These are phyloP conservation scores for Quercus tomentella DNA, from an alignment of 331 rosid genomes.

Conservation along the genomic window DNA sequence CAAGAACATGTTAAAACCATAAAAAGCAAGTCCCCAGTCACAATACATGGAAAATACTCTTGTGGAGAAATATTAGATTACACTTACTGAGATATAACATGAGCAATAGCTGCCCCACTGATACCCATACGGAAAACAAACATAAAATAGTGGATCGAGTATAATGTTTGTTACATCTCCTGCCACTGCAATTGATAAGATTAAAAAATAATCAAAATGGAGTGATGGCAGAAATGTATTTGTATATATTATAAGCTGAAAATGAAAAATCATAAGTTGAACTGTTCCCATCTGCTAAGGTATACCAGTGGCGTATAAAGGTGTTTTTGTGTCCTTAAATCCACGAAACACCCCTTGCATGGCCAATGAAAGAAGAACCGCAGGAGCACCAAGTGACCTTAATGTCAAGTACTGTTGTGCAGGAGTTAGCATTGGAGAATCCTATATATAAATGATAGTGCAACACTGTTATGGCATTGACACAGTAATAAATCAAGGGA, in stretches of 20 bases:
- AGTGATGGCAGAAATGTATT: not conserved
- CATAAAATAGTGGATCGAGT: slow-evolving; percentile 65
- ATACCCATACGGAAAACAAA: slow-evolving; percentile 59
- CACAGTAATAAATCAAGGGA: not conserved
- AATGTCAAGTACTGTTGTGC: slow-evolving; percentile 67
- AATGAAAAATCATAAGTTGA: not conserved
- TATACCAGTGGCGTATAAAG: slow-evolving; percentile 76
- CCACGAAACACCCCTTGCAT: slow-evolving; percentile 93
- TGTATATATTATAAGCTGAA: not conserved
- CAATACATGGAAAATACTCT: not conserved
- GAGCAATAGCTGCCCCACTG: slow-evolving; percentile 82
- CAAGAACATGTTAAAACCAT: slow-evolving; percentile 1
- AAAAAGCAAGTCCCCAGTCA: not conserved
- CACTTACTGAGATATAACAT: slow-evolving; percentile 85
- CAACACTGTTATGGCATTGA: not conserved
- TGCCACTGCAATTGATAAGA: slow-evolving; percentile 44
- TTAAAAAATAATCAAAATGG: slow-evolving; percentile 15
- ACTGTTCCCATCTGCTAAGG: not conserved
- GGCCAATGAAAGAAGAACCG: slow-evolving; percentile 84
- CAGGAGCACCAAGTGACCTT: slow-evolving; percentile 90
- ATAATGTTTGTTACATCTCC: slow-evolving; percentile 78
- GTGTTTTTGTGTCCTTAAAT: slow-evolving; percentile 79
- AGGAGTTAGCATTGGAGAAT: slow-evolving; percentile 74
- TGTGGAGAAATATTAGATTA: not conserved
- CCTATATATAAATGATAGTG: slow-evolving; percentile 31